Evolutionary conservation across 2,329 filamentous ascomycete species (phyloP).

Genomic region (Thielaviopsis populi): DNA sequence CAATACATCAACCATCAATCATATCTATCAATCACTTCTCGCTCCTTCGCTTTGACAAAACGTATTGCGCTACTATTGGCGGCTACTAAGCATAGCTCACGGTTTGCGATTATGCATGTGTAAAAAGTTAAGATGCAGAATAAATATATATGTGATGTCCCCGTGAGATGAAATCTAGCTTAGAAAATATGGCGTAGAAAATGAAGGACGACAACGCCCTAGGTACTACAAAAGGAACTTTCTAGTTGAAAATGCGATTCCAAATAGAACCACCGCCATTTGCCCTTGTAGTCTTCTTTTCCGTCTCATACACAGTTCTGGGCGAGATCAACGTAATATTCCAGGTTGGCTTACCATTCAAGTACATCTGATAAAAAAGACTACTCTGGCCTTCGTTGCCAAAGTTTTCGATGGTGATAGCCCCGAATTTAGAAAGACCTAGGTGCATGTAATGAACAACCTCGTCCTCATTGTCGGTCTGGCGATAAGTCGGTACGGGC

Average conservation of each 20-base stretch:
- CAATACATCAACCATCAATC: too few relatives aligned
- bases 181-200: background rate
- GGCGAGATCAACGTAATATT: constrained; percentile 33
- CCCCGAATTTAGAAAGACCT: constrained; percentile 80
- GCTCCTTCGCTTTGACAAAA: too few relatives aligned
- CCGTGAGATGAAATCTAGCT: background rate
- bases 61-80: too few relatives aligned
- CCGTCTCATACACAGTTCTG: background rate
- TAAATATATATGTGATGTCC: too few relatives aligned
- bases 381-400: constrained; percentile 51
- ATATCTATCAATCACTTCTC: too few relatives aligned
- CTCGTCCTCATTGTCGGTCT: constrained; percentile 69
- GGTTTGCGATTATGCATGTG: too few relatives aligned
- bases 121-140: too few relatives aligned
- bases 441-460: constrained; percentile 72
- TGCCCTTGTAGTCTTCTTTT: constrained; percentile 7
- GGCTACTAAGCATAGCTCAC: too few relatives aligned
- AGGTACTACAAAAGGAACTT: background rate
- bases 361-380: constrained; percentile 65
- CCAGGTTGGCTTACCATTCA: constrained; percentile 72
- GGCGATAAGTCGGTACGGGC: constrained; percentile 67
- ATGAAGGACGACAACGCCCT: background rate
- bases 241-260: constrained; percentile 9
- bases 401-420: constrained; percentile 59
- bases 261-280: constrained; percentile 13